A percentile compares a stretch with the other conserved stretches of the same genome.
Evolutionary conservation across 129 eudicot species (phyloP).

Genomic region (Apium graveolens): DNA sequence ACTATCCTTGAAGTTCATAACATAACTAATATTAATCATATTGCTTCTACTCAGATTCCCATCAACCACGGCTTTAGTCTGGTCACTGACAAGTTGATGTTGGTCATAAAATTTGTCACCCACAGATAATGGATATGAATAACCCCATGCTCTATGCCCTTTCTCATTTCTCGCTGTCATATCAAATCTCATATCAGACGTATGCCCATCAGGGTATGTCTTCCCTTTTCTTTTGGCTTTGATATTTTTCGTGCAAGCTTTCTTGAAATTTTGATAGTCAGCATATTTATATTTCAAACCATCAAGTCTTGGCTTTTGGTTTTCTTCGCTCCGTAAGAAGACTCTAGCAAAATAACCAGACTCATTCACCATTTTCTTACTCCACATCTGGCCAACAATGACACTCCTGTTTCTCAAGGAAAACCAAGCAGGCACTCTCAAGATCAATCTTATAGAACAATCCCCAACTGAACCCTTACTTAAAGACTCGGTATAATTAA

Average conservation of each 20-base stretch:
- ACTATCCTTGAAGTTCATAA: slow-evolving; percentile 33
- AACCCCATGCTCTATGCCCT: slow-evolving; percentile 50
- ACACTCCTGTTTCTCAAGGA: slow-evolving; percentile 56
- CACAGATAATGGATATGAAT: slow-evolving; percentile 59
- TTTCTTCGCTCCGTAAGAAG: slow-evolving; percentile 32
- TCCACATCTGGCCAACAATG: slow-evolving; percentile 80
- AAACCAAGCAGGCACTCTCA: slow-evolving; percentile 49
- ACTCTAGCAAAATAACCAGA: slow-evolving; percentile 47
- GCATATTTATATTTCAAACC: slow-evolving; percentile 47
- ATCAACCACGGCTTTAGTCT: background rate
- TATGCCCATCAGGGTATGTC: slow-evolving; percentile 49
- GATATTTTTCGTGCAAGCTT: slow-evolving; percentile 29
- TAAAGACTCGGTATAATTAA: slow-evolving; percentile 19
- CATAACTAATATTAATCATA: slow-evolving; percentile 56
- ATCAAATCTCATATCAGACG: slow-evolving; percentile 71
- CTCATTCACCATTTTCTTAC: slow-evolving; percentile 36
- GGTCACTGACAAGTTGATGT: slow-evolving; percentile 9
- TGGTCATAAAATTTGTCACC: slow-evolving; percentile 33
- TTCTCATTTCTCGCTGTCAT: slow-evolving; percentile 49
- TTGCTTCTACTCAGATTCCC: slow-evolving; percentile 22
- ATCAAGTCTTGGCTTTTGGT: slow-evolving; percentile 24
- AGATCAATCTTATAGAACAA: slow-evolving; percentile 63
- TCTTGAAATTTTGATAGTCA: slow-evolving; percentile 33
- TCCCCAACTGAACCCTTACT: slow-evolving; percentile 41
- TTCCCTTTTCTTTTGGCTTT: slow-evolving; percentile 25